Base-by-base conservation (phyloP, 805 yeast species). In the Jamesozyma lodderae region DNA sequence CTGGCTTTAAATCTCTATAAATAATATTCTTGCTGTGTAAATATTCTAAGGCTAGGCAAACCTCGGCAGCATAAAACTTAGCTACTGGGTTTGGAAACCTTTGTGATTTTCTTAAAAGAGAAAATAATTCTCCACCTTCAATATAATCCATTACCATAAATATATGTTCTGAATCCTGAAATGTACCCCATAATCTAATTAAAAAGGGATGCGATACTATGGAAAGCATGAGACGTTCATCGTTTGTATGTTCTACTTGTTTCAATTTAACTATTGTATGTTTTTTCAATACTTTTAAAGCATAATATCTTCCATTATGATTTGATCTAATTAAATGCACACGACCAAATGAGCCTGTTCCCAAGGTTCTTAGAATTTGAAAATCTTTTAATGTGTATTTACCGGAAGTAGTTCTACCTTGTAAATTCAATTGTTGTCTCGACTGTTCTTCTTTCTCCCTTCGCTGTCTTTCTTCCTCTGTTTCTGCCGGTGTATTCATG, bases 71-170 rank as follows among this genome's bases (percentile, higher is more conserved):
- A 61, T 88, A 88, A 61, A 88, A 88, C 66, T 88, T 88, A 32
- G 96, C 96, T 36, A 88, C 96, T 19, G 95, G 96, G 55, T 82
- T 84, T 9, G 96, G 96, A 60, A 88, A 88, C 48, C 95, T 69
- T 53, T 85, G 94, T 9, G 94, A 81, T 60, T 85, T 87, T 48
- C 96, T 70, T 49, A 88, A 69, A 46, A 88, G 66, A 2, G 90
- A 77, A 55, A 88, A 88, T 37, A 88, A 70, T 65, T 88, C 96
- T 40, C 96, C 96, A 48, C 96, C 96, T 66, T 88, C 96, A 45
- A 87, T 80, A 61, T 85, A 88, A 60, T 88, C 96, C 96, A 88
- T 88, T 31, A 88, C 86, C 92, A 88, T 85, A 58, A 87, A 88
- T 40, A 88, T 68, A 46, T 82, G 81, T 48, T 71, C 72, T 32